phyloP scores from a whole-genome alignment of 345 rosid genomes.

The Populus alba region DNA sequence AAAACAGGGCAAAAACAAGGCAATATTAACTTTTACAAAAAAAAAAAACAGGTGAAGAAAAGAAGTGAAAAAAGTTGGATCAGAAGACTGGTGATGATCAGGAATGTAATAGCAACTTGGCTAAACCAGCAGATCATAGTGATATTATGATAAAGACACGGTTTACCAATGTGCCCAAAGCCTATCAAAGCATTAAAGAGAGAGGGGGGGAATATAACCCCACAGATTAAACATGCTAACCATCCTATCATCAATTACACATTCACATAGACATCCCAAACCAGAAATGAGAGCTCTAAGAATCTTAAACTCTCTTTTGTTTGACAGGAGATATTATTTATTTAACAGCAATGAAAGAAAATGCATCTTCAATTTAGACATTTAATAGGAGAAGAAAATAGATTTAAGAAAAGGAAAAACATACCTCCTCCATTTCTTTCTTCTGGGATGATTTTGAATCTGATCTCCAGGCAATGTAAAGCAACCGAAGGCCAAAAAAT shows the following conservation, averaged over 20 bases:
- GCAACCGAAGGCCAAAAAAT: conserved; percentile 87
- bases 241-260: background rate
- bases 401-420: conserved; percentile 10
- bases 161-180: background rate
- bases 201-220: background rate
- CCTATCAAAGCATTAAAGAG: background rate
- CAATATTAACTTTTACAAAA: background rate
- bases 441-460: conserved; percentile 91
- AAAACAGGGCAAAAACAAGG: background rate
- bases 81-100: background rate
- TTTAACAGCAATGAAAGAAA: background rate
- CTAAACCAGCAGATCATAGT: background rate
- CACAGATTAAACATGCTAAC: background rate
- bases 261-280: background rate
- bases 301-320: background rate
- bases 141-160: background rate
- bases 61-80: background rate
- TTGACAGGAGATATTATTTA: background rate
- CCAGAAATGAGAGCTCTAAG: background rate
- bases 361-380: background rate
- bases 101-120: background rate
- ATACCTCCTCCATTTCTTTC: conserved; percentile 97
- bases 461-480: conserved; percentile 98
- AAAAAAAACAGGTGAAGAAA: background rate
- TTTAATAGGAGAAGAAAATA: background rate